Conservation (phyloP, 176 grass and related monocot genomes). For the Carex scoparia region DNA sequence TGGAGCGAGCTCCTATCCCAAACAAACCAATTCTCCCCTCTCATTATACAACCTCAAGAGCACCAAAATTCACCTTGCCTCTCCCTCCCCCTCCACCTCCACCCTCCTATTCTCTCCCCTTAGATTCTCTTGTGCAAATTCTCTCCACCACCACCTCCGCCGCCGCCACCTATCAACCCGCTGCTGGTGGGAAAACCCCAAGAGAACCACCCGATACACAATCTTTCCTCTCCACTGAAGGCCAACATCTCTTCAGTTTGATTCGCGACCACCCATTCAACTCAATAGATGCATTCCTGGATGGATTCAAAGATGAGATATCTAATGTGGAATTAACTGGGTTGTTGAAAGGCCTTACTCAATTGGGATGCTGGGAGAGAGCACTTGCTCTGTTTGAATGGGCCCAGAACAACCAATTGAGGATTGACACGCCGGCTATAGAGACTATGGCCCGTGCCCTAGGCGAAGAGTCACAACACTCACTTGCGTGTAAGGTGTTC, state of each 20-base stretch:
- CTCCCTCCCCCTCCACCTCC: constrained; percentile 33
- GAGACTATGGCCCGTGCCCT: constrained; percentile 63
- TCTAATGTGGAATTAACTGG: constrained; percentile 31
- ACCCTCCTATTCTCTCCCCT: constrained; percentile 37
- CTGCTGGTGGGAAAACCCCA: constrained; percentile 19
- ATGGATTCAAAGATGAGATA: constrained; percentile 31
- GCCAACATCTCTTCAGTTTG: constrained; percentile 20
- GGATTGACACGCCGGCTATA: constrained; percentile 34
- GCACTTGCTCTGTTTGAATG: constrained; percentile 56
- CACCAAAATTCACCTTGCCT: constrained; percentile 23
- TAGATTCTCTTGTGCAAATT: constrained; percentile 71
- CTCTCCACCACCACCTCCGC: constrained; percentile 38
- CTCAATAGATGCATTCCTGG: constrained; percentile 17
- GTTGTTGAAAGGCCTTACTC: constrained; percentile 49
- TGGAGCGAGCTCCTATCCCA: constrained; percentile 53
- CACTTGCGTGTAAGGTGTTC: constrained; percentile 52
- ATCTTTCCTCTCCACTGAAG: constrained; percentile 36
- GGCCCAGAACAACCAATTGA: constrained; percentile 33
- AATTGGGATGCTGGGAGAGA: constrained; percentile 58
- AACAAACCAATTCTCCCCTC: constrained; percentile 58
- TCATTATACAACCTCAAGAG: neutral
- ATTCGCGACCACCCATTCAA: constrained; percentile 26
- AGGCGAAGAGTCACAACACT: constrained; percentile 35
- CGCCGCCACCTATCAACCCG: neutral
- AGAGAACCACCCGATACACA: constrained; percentile 22